A percentile compares a stretch with the other conserved stretches of the same genome.
Evolutionary conservation across 129 eudicot species (phyloP).

Genomic region (Pittosporum tobira): DNA sequence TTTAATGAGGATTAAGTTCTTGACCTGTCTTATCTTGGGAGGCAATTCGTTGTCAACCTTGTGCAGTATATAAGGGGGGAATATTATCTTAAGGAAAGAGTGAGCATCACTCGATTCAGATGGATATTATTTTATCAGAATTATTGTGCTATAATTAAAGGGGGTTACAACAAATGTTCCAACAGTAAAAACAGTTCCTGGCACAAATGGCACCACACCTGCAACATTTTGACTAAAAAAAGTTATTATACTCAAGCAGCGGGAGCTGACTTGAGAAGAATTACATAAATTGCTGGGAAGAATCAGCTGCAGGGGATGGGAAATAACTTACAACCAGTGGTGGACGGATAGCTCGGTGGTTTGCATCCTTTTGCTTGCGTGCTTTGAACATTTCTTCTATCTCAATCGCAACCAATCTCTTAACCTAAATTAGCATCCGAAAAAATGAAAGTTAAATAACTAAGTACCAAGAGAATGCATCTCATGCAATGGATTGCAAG

Average conservation of each 20-base stretch:
- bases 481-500: background rate
- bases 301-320: constrained; percentile 35
- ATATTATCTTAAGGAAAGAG: too few species aligned
- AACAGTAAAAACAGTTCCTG: background rate
- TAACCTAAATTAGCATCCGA: constrained; percentile 36
- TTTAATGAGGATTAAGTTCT: too few species aligned
- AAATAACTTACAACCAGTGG: constrained; percentile 68
- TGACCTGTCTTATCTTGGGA: too few species aligned
- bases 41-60: too few species aligned
- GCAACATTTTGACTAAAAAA: background rate
- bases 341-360: constrained; percentile 64
- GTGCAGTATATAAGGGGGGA: too few species aligned
- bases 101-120: too few species aligned
- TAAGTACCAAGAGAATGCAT: background rate
- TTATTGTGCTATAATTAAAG: too few species aligned
- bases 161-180: too few species aligned
- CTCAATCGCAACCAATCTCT: constrained; percentile 81
- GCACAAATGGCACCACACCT: background rate
- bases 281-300: constrained; percentile 31
- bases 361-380: constrained; percentile 55
- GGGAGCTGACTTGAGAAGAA: constrained; percentile 15
- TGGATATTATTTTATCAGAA: too few species aligned
- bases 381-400: constrained; percentile 91
- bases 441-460: background rate
- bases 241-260: background rate